phyloP scores from a whole-genome alignment of 2,329 filamentous ascomycete genomes.

The Geosmithia morbida region DNA sequence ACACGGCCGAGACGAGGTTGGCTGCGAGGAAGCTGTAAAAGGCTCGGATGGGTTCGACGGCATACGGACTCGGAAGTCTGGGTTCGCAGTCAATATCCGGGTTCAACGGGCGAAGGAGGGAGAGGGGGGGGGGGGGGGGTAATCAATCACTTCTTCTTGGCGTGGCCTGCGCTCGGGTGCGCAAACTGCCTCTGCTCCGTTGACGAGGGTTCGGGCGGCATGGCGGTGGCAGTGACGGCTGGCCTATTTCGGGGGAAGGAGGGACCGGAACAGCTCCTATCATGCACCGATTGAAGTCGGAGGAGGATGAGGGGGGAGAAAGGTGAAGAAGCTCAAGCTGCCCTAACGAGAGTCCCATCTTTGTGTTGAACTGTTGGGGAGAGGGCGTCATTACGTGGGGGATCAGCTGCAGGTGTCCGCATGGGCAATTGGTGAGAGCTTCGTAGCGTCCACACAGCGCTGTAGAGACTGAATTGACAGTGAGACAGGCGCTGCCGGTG shows the following conservation, averaged over 20 bases:
- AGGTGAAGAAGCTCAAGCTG: too few relatives aligned
- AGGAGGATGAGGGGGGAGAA: background rate
- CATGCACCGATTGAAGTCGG: background rate
- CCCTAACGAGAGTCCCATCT: too few relatives aligned
- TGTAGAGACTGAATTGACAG: too few relatives aligned
- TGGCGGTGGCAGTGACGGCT: slow-evolving; percentile 13
- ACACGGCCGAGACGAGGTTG: slow-evolving; percentile 62
- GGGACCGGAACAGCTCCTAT: background rate
- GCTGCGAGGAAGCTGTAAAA: slow-evolving; percentile 70
- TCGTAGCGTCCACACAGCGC: too few relatives aligned
- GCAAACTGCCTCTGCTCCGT: slow-evolving; percentile 22
- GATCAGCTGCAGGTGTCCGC: too few relatives aligned
- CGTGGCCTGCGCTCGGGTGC: slow-evolving; percentile 33
- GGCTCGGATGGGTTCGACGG: slow-evolving; percentile 56
- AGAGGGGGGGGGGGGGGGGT: background rate
- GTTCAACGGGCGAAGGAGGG: too few relatives aligned
- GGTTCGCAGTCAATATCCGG: background rate
- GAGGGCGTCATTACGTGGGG: too few relatives aligned
- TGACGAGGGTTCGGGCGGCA: slow-evolving; percentile 17
- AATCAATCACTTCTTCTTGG: slow-evolving; percentile 32
- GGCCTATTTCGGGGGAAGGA: background rate
- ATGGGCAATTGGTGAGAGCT: too few relatives aligned
- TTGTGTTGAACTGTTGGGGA: too few relatives aligned
- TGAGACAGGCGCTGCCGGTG: too few relatives aligned
- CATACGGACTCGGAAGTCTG: slow-evolving; percentile 39